Conservation (phyloP, 768 basidiomycete genomes). For the Termitomyces sp. region DNA sequence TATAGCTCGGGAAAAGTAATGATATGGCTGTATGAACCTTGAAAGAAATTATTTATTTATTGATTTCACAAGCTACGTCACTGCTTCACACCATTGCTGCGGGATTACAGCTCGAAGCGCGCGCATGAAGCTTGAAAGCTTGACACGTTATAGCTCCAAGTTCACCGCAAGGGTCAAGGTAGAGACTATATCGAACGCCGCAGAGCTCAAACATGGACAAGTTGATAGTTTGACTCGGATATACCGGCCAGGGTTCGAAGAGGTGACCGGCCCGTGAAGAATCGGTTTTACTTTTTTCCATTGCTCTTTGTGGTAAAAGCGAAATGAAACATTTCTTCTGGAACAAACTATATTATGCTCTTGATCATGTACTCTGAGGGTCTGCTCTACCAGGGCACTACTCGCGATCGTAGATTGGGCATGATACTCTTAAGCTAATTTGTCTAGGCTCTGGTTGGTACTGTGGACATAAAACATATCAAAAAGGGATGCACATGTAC, state of each 20-base stretch:
- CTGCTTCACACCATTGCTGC: background rate
- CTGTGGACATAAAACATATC: background rate
- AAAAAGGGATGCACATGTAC: background rate
- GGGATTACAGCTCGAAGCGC: background rate
- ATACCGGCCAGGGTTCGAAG: background rate
- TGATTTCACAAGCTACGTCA: slow-evolving; percentile 6
- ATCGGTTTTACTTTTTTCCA: background rate
- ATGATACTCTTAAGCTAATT: background rate
- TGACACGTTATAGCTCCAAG: background rate
- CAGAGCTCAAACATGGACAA: too few relatives aligned
- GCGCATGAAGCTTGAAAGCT: too few relatives aligned
- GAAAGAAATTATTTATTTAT: too few relatives aligned
- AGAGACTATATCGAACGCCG: too few relatives aligned
- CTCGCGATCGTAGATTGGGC: background rate
- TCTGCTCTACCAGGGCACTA: background rate
- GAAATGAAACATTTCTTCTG: background rate
- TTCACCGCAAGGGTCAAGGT: background rate
- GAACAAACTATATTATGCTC: background rate
- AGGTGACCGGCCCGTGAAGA: background rate
- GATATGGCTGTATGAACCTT: background rate
- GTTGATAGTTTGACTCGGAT: too few relatives aligned
- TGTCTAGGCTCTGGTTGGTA: too few relatives aligned
- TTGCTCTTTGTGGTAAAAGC: background rate
- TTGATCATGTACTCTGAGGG: background rate
- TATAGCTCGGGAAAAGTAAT: background rate